phyloP scores from a whole-genome alignment of 1,139 yeast species.

The Protomyces gravidus region DNA sequence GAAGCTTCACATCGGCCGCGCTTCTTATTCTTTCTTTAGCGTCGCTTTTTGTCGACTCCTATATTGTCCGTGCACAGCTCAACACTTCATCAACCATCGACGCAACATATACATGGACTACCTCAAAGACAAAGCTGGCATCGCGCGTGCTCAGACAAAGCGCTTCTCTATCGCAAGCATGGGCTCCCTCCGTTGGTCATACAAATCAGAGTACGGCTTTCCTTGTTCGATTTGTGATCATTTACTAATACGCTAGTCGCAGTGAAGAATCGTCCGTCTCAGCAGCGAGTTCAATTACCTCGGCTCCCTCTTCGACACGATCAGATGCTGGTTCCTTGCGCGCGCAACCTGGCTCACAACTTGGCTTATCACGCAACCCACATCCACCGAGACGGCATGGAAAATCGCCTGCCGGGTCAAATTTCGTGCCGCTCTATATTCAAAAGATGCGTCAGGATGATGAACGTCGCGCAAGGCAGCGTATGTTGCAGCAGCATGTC shows the following conservation, averaged over 20 bases:
- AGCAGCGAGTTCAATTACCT: conserved; percentile 22
- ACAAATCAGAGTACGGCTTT: conserved; percentile 18
- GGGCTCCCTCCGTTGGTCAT: conserved; percentile 25
- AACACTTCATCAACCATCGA: too few relatives aligned
- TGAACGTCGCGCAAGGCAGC: conserved; percentile 11
- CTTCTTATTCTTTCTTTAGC: too few relatives aligned
- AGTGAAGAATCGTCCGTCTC: conserved; percentile 20
- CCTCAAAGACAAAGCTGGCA: conserved; percentile 19
- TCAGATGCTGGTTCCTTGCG: conserved; percentile 18
- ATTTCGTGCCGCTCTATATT: conserved; percentile 24
- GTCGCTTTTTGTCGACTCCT: too few relatives aligned
- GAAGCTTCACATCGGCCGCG: too few relatives aligned
- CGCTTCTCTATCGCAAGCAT: conserved; percentile 25
- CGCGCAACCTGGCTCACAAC: not conserved
- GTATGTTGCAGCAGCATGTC: not conserved
- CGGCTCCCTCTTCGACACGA: conserved; percentile 17
- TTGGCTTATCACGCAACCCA: conserved; percentile 1
- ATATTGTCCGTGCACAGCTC: too few relatives aligned
- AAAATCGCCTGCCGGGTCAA: conserved; percentile 10
- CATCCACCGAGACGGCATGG: conserved; percentile 19
- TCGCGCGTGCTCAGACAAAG: conserved; percentile 21
- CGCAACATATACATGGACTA: not conserved
- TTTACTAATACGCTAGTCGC: conserved; percentile 3
- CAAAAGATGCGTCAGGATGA: conserved; percentile 26
- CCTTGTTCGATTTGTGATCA: not conserved